Evolutionary conservation across 495 filamentous ascomycete species (phyloP), one percentile per base, ranked within the genome.

Genomic region (Xylaria telfairii): DNA sequence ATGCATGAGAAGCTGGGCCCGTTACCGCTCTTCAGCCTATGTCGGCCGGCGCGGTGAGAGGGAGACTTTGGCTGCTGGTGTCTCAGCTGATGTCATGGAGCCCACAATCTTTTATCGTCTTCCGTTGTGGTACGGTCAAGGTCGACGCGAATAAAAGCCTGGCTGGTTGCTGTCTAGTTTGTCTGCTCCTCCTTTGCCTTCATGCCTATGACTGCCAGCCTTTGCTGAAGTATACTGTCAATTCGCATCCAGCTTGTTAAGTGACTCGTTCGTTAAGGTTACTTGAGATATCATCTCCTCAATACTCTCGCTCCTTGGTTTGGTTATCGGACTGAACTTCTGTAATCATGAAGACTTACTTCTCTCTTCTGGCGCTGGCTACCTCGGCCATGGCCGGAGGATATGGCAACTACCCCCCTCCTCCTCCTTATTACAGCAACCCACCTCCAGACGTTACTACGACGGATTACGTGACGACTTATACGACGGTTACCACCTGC

Each of bases 221-320:
- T 26, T 37, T 28, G 54, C 8, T 32, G 42, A 60, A 39, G 42
- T 59, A 17, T 49, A 17, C 13, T 19, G 21, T 61, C 54, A 30
- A 68, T 59, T 57, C 46, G 24, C 21, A 10, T 42, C 41, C 44
- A 9, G 47, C 46, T 34, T 28, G 62, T 63, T 67, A 73, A 80
- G 80, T 83, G 79, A 81, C 80, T 81, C 82, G 69, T 83, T 85
- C 82, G 81, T 76, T 83, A 81, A 82, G 80, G 81, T 80, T 83
- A 79, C 81, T 80, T 70, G 61, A 49, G 46, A 77, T 72, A 80
- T 61, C 72, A 76, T 65, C 67, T 78, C 77, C 68, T 74, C 64
- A 21, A 19, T 54, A 61, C 56, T 68, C 67, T 72, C 59, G 26
- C 21, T 59, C 19, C 47, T 67, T 51, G 70, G 77, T 41, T 67